Conservation (phyloP, 441 rosid species). For the Mallotus japonicus region DNA sequence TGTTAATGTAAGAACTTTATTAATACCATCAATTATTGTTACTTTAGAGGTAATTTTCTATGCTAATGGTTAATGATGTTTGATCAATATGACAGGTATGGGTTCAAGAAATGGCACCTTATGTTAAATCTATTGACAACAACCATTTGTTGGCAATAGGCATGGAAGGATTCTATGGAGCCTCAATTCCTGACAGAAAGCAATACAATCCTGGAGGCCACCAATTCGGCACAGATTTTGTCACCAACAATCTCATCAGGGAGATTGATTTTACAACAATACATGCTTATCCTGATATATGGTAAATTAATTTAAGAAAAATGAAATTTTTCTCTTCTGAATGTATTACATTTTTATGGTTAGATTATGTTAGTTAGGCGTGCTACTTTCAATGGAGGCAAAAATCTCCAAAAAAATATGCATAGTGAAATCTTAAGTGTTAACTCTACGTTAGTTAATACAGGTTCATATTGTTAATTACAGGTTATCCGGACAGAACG, state of each 20-base stretch:
- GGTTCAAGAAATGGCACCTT: constrained; percentile 42
- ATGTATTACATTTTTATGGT: too few species aligned
- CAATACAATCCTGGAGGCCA: constrained; percentile 20
- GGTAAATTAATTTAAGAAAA: constrained; percentile 14
- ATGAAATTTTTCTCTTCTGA: too few species aligned
- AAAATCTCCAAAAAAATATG: too few species aligned
- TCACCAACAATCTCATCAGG: constrained; percentile 28
- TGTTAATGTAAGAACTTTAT: constrained; percentile 24
- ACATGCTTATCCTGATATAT: constrained; percentile 43
- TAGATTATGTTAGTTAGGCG: too few species aligned
- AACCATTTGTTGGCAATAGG: constrained; percentile 38
- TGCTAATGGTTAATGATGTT: background rate
- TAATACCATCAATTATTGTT: background rate
- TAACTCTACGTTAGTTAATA: too few species aligned
- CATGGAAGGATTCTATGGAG: constrained; percentile 48
- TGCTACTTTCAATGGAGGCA: too few species aligned
- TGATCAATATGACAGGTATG: constrained; percentile 22
- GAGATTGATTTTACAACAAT: constrained; percentile 34
- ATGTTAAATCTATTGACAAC: constrained; percentile 36
- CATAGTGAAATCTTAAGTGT: too few species aligned
- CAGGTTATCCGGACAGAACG: constrained; percentile 33
- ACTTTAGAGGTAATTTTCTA: too few species aligned
- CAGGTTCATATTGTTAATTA: background rate
- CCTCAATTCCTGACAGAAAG: constrained; percentile 32
- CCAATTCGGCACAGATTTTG: constrained; percentile 40